Base-by-base conservation (phyloP, 2,329 filamentous ascomycete species). In the Penicillium sp. region DNA sequence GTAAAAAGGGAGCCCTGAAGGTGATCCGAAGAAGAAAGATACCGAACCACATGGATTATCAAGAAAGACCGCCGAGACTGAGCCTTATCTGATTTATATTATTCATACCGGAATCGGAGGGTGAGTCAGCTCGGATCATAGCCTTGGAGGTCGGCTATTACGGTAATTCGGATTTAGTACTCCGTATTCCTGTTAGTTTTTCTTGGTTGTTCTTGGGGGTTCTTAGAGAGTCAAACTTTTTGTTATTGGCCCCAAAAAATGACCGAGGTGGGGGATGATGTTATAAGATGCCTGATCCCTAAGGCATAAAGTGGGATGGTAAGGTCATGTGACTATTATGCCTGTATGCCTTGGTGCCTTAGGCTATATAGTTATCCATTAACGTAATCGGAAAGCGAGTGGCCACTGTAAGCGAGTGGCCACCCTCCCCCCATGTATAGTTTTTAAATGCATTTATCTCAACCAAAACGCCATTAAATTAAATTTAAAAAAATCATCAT, bases 1-100 rank as follows among this genome's bases (percentile, higher is more conserved):
- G 34, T 16, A n/a, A 32, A 60, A 60, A 66, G 70, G 55, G n/a
- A n/a, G n/a, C n/a, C n/a, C n/a, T n/a, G n/a, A n/a, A 69, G 69
- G 61, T 71, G 69, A 72, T 69, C 65, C 65, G 61, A 67, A 65
- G 58, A 55, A 70, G 69, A 71, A 72, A 64, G 69, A 69, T 71
- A 70, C 70, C 70, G 70, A 72, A 72, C 58, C 66, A 48, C 55
- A 61, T 71, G 65, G 69, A 71, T 71, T 67, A 63, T 50, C 56
- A 66, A 68, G 61, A 72, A 69, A 68, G 68, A 72, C 69, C 68
- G 69, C 64, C 69, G 69, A 71, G 69, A 72, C 65, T 55, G 29
- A 16, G 39, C 14, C n/a, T 49, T 49, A 38, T 46, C 45, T 37
- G 20, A 32, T 50, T 42, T 6, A 16, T 43, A 34, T 32, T 45